Conservation (phyloP, 345 rosid species). For the Psidium guajava region DNA sequence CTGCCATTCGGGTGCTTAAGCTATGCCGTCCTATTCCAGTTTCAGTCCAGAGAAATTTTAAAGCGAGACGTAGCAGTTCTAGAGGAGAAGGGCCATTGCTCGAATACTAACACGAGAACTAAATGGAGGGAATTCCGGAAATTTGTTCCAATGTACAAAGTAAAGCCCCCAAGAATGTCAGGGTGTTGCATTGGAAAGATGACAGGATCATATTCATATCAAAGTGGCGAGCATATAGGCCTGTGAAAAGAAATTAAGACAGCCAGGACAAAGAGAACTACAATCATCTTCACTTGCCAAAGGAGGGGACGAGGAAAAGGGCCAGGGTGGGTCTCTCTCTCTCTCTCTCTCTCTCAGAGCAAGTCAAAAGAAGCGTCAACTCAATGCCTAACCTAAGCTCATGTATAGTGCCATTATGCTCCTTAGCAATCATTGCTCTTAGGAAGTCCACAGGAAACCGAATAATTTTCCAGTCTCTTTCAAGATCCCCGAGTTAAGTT, state of each 20-base stretch:
- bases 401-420: background rate
- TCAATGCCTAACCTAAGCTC: background rate
- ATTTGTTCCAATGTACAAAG: background rate
- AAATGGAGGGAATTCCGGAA: background rate
- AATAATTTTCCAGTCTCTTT: background rate
- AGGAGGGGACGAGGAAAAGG: background rate
- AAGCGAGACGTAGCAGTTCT: background rate
- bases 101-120: background rate
- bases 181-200: background rate
- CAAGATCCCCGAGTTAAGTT: background rate
- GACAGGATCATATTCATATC: background rate
- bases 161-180: background rate
- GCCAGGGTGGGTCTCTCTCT: background rate
- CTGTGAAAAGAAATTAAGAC: background rate
- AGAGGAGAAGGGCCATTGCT: background rate
- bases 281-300: background rate
- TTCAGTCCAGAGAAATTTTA: background rate
- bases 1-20: background rate
- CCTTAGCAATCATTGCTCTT: background rate
- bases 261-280: background rate
- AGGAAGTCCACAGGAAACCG: background rate
- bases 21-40: background rate
- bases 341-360: background rate
- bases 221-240: background rate
- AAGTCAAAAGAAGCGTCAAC: background rate